Conservation (phyloP, 1,139 yeast genomes). For the Dujonia santamariae region DNA sequence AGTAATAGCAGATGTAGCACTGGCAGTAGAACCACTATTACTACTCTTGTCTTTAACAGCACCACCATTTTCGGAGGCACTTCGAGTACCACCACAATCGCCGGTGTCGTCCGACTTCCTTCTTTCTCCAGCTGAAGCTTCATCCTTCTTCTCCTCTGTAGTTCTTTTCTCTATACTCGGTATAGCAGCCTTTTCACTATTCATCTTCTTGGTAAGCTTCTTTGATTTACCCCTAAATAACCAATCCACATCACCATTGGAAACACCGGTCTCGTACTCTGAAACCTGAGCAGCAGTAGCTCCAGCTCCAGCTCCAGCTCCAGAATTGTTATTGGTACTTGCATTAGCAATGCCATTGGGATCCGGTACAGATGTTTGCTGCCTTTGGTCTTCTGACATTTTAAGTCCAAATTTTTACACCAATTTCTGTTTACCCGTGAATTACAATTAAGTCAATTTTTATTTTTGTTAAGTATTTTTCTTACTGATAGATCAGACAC, state of each 20-base stretch:
- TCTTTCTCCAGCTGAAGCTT: conserved; percentile 8
- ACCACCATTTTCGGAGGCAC: not conserved
- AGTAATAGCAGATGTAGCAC: not conserved
- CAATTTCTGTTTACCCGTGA: no score
- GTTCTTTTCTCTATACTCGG: not conserved
- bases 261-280: conserved; percentile 48
- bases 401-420: no score
- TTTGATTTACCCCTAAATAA: conserved; percentile 63
- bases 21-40: not conserved
- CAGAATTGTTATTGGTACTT: no score
- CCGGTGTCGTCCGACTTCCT: not conserved
- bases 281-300: not conserved
- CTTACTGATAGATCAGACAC: no score
- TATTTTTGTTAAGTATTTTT: no score
- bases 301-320: no score
- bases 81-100: not conserved
- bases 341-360: no score
- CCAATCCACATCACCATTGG: conserved; percentile 78
- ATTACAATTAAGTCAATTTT: no score
- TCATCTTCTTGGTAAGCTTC: conserved; percentile 46
- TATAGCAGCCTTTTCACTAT: conserved; percentile 9
- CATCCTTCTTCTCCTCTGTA: no score
- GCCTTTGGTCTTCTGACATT: no score
- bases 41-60: not conserved
- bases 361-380: no score